Conservation (phyloP, 345 rosid genomes). For the Syzygium aqueum region DNA sequence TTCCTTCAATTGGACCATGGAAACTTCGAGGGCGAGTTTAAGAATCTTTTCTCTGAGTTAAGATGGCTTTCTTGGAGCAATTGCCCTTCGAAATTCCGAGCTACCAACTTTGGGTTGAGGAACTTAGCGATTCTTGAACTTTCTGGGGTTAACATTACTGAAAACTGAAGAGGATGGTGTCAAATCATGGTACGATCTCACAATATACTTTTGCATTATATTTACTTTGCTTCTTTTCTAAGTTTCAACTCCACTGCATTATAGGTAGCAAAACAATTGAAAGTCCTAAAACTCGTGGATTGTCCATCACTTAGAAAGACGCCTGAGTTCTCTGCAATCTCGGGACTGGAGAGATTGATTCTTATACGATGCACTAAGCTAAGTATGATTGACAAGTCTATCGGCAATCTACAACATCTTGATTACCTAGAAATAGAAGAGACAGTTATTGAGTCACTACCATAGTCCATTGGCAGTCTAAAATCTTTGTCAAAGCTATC, state of each 20-base stretch:
- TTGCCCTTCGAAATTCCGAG: not conserved
- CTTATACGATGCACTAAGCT: not conserved
- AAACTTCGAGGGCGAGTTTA: not conserved
- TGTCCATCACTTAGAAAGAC: not conserved
- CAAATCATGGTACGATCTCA: not conserved
- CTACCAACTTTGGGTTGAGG: not conserved
- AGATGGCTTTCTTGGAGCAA: not conserved
- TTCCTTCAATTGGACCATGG: not conserved
- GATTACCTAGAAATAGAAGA: not conserved
- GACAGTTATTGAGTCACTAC: not conserved
- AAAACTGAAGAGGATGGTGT: not conserved
- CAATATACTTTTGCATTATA: not conserved
- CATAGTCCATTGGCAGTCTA: not conserved
- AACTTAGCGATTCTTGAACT: not conserved
- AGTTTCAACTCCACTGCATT: not conserved
- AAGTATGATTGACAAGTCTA: not conserved
- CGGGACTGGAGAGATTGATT: not conserved
- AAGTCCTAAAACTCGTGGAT: not conserved
- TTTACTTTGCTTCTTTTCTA: not conserved
- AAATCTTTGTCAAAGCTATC: not conserved
- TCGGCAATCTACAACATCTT: not conserved
- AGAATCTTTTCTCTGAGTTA: not conserved
- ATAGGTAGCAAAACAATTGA: not conserved
- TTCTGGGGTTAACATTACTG: not conserved
- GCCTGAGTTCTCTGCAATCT: not conserved